Percentiles rank a stretch among this genome's conserved stretches.
phyloP scores from a whole-genome alignment of 805 yeast species.

The Yamadazyma kitorensis region DNA sequence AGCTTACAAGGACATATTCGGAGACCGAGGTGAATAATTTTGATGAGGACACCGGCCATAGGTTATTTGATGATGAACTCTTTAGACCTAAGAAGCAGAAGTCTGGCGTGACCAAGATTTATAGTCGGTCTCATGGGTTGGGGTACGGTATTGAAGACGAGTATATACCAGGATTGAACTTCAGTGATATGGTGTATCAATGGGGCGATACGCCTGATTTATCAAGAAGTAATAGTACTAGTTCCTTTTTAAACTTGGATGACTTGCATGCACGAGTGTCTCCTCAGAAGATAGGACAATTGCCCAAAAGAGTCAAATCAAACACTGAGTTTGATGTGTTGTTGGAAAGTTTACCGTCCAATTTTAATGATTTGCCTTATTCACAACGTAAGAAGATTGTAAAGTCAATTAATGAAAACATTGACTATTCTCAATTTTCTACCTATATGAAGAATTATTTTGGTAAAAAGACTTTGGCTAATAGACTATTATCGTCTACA shows the following conservation, averaged over 20 bases:
- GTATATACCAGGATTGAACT: conserved; percentile 70
- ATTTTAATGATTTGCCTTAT: conserved; percentile 56
- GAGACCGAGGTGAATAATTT: conserved; percentile 64
- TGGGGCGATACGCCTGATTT: conserved; percentile 38
- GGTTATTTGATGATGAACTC: conserved; percentile 52
- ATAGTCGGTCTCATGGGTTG: conserved; percentile 31
- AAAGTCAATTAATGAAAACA: conserved; percentile 33
- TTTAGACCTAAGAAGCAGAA: conserved; percentile 39
- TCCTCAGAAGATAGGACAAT: conserved; percentile 34
- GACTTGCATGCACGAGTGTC: conserved; percentile 42
- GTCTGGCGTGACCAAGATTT: conserved; percentile 19
- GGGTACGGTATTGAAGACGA: conserved; percentile 65
- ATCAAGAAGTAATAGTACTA: conserved; percentile 21
- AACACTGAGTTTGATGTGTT: conserved; percentile 33
- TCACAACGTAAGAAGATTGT: conserved; percentile 54
- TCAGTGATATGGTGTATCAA: conserved; percentile 42
- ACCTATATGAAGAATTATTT: conserved; percentile 36
- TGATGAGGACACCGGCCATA: conserved; percentile 51
- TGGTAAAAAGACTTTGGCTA: conserved; percentile 38
- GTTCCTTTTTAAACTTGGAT: conserved; percentile 40
- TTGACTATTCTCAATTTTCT: conserved; percentile 44
- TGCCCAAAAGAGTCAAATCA: conserved; percentile 7
- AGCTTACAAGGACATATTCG: conserved; percentile 55
- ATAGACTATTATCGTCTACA: conserved; percentile 38
- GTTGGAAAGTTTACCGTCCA: conserved; percentile 46